Base-by-base conservation (phyloP, 306 rosid genomes). In the Hippophae gyantsensis region DNA sequence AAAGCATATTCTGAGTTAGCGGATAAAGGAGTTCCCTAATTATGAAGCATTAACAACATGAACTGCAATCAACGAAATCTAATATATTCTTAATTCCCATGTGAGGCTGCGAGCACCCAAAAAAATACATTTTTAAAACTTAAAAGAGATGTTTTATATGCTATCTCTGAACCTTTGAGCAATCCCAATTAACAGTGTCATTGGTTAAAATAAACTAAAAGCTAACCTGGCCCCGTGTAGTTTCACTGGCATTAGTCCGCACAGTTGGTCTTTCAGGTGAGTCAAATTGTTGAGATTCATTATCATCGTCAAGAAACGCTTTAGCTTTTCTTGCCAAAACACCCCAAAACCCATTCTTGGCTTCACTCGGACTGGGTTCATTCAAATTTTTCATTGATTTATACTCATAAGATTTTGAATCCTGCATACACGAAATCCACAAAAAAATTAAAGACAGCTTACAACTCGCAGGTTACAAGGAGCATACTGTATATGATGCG, bases 331-430 rank as follows among this genome's bases (percentile, higher is more conserved):
- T 81, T 55, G 96, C 95, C 51, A 92, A 72, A 64, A 42, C 80
- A 70, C 96, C 89, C 98, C 98, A 92, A 73, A 92, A 85, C 51
- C 98, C 95, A 69, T 78, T 80, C 55, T 92, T 92, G 69, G 96
- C 62, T 73, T 92, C 38, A 32, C 38, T 32, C 38, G 38, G 38
- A 32, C 3, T 32, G 38, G 38, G 38, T 32, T 32, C 95, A 68
- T 76, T 76, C 79, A 82, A 54, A 61, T 51, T 81, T 65, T 78
- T 80, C 88, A 87, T 83, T 23, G 96, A 87, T 6, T 87, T 79
- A 76, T 87, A 87, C 70, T 92, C 93, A 62, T 79, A 69, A 1
- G 77, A 48, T 75, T 79, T 76, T 11, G 86, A 56, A 59, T 76
- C 84, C 95, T 79, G 67, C 62, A 79, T 56, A 48, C 43, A 76